Base-by-base conservation (phyloP, 768 basidiomycete species). In the Kwoniella botswanensis region DNA sequence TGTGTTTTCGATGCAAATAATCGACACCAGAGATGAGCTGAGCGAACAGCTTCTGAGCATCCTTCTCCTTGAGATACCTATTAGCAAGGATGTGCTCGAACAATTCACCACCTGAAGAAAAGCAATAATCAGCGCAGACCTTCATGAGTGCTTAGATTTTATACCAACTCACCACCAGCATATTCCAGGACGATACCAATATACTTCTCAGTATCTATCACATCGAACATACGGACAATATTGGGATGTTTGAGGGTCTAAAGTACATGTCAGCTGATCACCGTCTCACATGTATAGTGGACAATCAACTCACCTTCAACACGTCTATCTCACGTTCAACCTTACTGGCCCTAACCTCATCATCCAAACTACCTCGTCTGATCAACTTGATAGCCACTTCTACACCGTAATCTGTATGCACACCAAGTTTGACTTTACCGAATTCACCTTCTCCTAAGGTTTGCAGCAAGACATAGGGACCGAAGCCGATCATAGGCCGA, bases 371-470 rank as follows among this genome's bases (percentile, higher is more conserved):
- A 42, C 94, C 94, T 65, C 94, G 86, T 65, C 94, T 88, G 77
- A 98, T 98, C 69, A 99, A 87, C 86, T 99, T 99, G 79, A 98
- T 94, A 13, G 96, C 96, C n/a, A 96, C 95, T 82, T 98, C 96
- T 83, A 97, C 94, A 41, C 93, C 94, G 90, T 92, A 97, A 74
- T 92, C 90, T 75, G 87, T 87, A 78, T 98, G 96, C 63, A 98
- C 86, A 5, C 96, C 96, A n/a, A 98, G 89, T 83, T 98, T 98
- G 85, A 98, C 95, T 83, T 98, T 98, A 57, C 94, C 95, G 80
- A 98, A 98, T 86, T 98, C 96, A 75, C 96, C 96, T 85, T 99
- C 96, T 56, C 97, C 97, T 21, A 99, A 87, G 0, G 97, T 98
- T 83, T 98, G 95, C 18, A 99, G 86, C 50, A 98, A 88, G 11